Conservation (phyloP, 2,329 filamentous ascomycete genomes). For the Colletotrichum endophyticum region DNA sequence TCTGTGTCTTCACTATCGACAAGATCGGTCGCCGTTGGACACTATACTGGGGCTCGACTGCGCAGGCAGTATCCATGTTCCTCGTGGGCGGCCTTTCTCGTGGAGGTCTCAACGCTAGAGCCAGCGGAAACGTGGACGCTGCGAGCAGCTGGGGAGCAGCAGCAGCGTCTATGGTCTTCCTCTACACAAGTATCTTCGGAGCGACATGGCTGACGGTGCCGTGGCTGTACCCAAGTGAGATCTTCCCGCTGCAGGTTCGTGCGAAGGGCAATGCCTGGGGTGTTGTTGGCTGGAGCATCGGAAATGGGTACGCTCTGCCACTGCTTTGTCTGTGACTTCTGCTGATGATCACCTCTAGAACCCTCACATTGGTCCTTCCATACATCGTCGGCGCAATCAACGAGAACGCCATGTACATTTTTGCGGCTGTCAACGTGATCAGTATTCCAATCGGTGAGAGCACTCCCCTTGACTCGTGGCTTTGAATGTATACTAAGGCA, state of each 20-base stretch:
- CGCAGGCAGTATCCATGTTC: not conserved
- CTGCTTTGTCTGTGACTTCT: not conserved
- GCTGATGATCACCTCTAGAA: fast-evolving
- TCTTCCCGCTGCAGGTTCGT: not conserved
- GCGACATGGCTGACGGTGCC: not conserved
- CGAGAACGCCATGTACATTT: not conserved
- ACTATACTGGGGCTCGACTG: not conserved
- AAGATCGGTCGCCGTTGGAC: not conserved
- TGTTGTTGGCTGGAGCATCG: not conserved
- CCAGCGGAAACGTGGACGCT: not conserved
- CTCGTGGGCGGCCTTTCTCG: not conserved
- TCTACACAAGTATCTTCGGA: not conserved
- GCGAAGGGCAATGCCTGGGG: not conserved
- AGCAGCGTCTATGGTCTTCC: not conserved
- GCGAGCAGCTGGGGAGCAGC: not conserved
- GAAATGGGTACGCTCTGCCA: not conserved
- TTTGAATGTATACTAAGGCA: fast-evolving
- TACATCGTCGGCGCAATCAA: not conserved
- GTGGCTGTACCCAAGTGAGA: not conserved
- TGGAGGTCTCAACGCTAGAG: fast-evolving
- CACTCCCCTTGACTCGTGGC: fast-evolving
- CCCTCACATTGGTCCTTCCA: not conserved
- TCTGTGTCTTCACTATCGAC: not conserved
- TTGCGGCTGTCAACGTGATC: not conserved
- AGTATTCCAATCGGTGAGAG: not conserved